Evolutionary conservation across 1,284 basidiomycete genomes (phyloP), one percentile per base, ranked within the genome.

Genomic region (Bjerkandera adusta): DNA sequence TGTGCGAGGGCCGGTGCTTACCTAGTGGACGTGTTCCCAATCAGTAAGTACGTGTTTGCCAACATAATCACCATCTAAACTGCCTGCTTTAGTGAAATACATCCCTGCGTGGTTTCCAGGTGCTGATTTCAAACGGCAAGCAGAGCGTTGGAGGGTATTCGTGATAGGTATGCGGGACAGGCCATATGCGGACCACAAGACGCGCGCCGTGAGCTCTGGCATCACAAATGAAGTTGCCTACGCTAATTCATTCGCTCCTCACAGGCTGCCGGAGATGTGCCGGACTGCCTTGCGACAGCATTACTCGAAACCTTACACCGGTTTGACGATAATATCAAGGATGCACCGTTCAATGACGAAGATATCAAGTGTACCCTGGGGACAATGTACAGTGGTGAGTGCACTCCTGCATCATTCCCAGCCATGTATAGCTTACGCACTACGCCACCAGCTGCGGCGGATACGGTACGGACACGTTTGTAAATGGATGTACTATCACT

Each of bases 91-190:
- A 56, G 57, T 71, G 38, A 63, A 60, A 46, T 58, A 69, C 37
- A 47, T 72, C 7, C 71, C 71, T 1, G 53, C 42, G 8, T 72
- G 69, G 69, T 52, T 71, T 36, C 71, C 71, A 5, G 71, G 71
- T 5, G 62, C 67, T 1, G 57, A 58, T 0, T 74, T 76, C 68
- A 55, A 66, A 30, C 12, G 35, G 13, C 43, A 36, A n/a, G 43
- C 43, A 6, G n/a, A 16, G 3, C 8, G 3, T 3, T 44, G 43
- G 43, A 48, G 49, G 20, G 36, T 42, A 16, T 36, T 50, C 12
- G 52, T 47, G 11, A 48, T 34, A n/a, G 51, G 47, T 11, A 55
- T 62, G 49, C 30, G 59, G 10, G 45, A 61, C 30, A 38, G 32
- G 33, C 62, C 61, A n/a, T 59, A 55, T 38, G 41, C 52, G 7